Evolutionary conservation across 495 filamentous ascomycete genomes (phyloP).

Genomic region (Penicillium herquei): DNA sequence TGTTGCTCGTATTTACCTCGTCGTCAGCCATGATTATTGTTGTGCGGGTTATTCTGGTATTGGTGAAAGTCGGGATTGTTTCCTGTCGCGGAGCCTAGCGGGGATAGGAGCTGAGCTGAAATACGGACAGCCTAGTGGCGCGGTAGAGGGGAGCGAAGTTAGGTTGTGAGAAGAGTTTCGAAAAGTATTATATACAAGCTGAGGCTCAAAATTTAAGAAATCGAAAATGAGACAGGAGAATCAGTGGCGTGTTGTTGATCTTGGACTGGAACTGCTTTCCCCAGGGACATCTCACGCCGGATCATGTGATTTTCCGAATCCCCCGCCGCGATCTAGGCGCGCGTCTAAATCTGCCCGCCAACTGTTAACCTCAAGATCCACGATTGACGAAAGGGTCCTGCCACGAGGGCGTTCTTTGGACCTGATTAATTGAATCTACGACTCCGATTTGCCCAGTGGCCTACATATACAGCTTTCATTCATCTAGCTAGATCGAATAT

Average conservation of each 20-base stretch:
- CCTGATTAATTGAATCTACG: background rate
- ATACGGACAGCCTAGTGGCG: constrained; percentile 11
- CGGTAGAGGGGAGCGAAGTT: background rate
- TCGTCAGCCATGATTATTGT: constrained; percentile 40
- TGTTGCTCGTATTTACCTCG: constrained; percentile 29
- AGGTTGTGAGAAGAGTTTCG: background rate
- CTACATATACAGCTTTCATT: background rate
- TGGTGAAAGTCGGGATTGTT: background rate
- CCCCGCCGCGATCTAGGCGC: constrained; percentile 25
- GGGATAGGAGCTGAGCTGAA: constrained; percentile 9
- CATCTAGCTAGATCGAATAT: background rate
- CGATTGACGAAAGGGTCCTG: constrained; percentile 5
- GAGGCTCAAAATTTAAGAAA: background rate
- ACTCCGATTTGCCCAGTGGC: background rate
- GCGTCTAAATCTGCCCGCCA: constrained; percentile 21
- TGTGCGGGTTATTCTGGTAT: background rate
- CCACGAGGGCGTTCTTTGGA: background rate
- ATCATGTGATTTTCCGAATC: constrained; percentile 17
- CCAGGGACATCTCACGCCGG: constrained; percentile 26
- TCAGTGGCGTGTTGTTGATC: background rate
- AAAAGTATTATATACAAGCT: constrained; percentile 18
- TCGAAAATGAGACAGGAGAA: background rate
- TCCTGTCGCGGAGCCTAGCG: background rate
- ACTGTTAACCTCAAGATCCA: constrained; percentile 3
- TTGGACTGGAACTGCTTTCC: constrained; percentile 10